Base-by-base conservation (phyloP, 306 rosid genomes). In the Macrotyloma uniflorum region DNA sequence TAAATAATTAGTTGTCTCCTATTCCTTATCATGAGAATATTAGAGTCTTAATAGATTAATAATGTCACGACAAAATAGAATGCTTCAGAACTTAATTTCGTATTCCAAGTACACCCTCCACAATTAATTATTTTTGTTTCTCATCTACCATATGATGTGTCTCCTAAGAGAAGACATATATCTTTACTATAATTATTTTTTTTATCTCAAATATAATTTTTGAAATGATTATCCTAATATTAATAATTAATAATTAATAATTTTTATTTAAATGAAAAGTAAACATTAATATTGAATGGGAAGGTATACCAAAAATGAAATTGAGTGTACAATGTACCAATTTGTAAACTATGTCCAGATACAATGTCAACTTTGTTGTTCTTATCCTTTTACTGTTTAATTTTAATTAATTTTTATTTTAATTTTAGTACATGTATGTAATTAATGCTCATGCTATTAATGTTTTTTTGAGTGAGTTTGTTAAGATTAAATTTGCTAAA, bases 21-120 rank as follows among this genome's bases (percentile, higher is more conserved):
- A 26, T 63, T 36, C 23, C 14, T 4, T 32, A 36, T 47, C 15
- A 18, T 83, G 67, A 28, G 62, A 72, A 45, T 3, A 66, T 58
- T 26, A 49, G 43, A 49, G 73, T 68, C 80, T 14, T 58, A 38
- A 35, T 42, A 72, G 4, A 47, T 16, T 26, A 40, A 82, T 22
- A 35, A 49, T 74, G n/a, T 12, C 12, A 43, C 22, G 59, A 75
- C 74, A 30, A 71, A 46, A 33, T 51, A 72, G 30, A 36, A 61
- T 45, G 49, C 1, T 33, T 55, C 59, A 26, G 55, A 66, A 75
- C 53, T 42, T 46, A 53, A 42, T 36, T 43, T 57, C 61, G 43
- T 5, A 35, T 42, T 46, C 59, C 22, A 54, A 55, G 35, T 72
- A 65, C 50, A 36, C 49, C 20, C 40, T 64, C 70, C 11, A 43